These are phyloP conservation scores for Clonostachys sp. DNA, from an alignment of 2,329 filamentous ascomycete genomes.

Conservation along the genomic window DNA sequence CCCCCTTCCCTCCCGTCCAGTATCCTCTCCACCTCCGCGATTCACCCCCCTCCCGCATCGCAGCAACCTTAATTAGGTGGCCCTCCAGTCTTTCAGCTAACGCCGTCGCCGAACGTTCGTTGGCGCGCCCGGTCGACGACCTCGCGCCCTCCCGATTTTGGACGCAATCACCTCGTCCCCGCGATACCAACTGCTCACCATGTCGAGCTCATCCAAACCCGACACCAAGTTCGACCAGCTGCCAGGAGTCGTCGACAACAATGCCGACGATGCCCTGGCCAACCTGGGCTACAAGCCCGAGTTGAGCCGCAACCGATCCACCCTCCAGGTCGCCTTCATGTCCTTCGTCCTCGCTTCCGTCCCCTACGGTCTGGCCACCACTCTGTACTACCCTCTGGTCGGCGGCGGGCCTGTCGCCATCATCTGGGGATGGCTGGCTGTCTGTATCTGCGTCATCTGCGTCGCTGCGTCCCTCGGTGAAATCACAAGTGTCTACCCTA, in stretches of 20 bases:
- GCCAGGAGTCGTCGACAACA: slow-evolving; percentile 10
- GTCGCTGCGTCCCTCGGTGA: slow-evolving; percentile 68
- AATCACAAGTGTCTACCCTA: slow-evolving; percentile 72
- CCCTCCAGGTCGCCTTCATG: slow-evolving; percentile 69
- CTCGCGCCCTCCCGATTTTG: neutral
- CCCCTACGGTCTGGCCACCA: slow-evolving; percentile 69
- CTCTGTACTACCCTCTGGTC: slow-evolving; percentile 61
- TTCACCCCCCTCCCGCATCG: neutral
- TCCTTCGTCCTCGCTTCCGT: slow-evolving; percentile 72
- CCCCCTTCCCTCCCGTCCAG: neutral
- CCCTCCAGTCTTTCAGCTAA: too few species aligned
- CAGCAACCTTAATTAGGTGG: too few species aligned
- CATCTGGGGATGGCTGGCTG: slow-evolving; percentile 68
- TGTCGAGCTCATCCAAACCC: neutral
- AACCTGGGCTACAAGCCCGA: slow-evolving; percentile 65
- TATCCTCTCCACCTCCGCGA: neutral
- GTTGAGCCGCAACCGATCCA: slow-evolving; percentile 59
- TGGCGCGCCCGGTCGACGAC: neutral
- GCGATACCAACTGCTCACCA: neutral
- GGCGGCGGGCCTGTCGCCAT: slow-evolving; percentile 65
- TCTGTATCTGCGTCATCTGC: slow-evolving; percentile 67
- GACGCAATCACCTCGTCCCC: neutral
- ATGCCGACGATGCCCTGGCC: slow-evolving; percentile 58
- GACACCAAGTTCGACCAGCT: slow-evolving; percentile 17
- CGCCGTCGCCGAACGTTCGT: too few species aligned